A percentile compares a stretch with the other conserved stretches of the same genome.
Conservation (phyloP, 2,329 filamentous ascomycete genomes). For the Sclerotinia sclerotiorum region DNA sequence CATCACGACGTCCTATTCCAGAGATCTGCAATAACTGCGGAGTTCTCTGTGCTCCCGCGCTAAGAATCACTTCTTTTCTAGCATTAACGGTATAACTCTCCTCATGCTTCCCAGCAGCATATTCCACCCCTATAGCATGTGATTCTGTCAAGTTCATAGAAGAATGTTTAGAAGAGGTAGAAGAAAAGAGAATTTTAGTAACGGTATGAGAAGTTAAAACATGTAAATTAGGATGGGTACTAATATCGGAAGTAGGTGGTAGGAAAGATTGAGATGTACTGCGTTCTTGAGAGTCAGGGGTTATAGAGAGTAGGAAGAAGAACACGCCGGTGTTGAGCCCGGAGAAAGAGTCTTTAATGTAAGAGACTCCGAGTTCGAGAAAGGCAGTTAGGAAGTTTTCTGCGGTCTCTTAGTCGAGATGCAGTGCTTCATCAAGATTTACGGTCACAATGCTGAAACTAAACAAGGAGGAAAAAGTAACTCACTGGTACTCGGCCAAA, state of each 20-base stretch:
- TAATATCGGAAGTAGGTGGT: neutral
- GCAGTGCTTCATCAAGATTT: constrained; percentile 40
- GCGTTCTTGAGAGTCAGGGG: neutral
- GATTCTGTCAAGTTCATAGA: neutral
- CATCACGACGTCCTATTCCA: constrained; percentile 48
- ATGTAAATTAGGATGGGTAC: constrained; percentile 9
- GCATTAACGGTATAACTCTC: constrained; percentile 27
- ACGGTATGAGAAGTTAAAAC: constrained; percentile 13
- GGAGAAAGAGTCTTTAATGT: constrained; percentile 38
- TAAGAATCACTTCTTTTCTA: constrained; percentile 49
- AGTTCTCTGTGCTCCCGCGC: constrained; percentile 51
- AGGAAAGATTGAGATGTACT: constrained; percentile 17
- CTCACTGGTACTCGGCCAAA: constrained; percentile 21
- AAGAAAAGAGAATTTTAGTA: neutral
- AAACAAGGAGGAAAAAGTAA: neutral
- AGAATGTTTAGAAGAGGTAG: neutral
- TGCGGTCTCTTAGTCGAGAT: constrained; percentile 27
- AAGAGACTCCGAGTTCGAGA: constrained; percentile 42
- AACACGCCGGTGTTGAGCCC: constrained; percentile 6
- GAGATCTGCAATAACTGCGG: constrained; percentile 54
- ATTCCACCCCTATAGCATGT: neutral
- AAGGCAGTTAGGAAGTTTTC: constrained; percentile 44
- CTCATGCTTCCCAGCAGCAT: neutral
- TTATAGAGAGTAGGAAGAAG: constrained; percentile 8
- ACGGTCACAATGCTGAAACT: constrained; percentile 34